Conservation (phyloP, 352 stramenopile species). For the Globisporangium spiculum region DNA sequence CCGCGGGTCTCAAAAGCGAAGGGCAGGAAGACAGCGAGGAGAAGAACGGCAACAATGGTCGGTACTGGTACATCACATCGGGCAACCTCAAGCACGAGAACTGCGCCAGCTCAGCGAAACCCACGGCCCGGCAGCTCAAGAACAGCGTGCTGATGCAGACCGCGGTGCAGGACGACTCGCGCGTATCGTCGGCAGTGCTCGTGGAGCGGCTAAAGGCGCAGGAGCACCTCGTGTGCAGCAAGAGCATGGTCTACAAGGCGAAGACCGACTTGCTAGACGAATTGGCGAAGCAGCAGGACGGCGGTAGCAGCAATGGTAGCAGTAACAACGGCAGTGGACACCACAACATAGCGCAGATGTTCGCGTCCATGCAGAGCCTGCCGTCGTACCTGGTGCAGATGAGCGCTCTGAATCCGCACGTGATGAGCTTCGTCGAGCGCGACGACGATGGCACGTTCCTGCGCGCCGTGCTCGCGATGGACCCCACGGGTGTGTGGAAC, state of each 20-base stretch:
- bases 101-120: constrained; percentile 39
- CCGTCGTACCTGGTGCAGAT: constrained; percentile 44
- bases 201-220: constrained; percentile 32
- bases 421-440: constrained; percentile 32
- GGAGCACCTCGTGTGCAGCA: constrained; percentile 37
- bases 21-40: background rate
- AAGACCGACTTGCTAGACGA: constrained; percentile 51
- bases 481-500: constrained; percentile 39
- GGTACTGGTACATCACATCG: constrained; percentile 57
- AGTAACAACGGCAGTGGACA: background rate
- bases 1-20: constrained; percentile 5
- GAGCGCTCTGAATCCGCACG: constrained; percentile 31
- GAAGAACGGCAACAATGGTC: background rate
- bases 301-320: background rate
- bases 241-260: constrained; percentile 58
- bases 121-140: constrained; percentile 43
- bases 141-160: constrained; percentile 34
- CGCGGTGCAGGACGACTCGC: constrained; percentile 39
- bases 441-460: constrained; percentile 23
- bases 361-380: constrained; percentile 29
- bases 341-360: background rate
- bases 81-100: constrained; percentile 34
- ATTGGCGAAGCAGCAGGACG: constrained; percentile 22
- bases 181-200: constrained; percentile 37
- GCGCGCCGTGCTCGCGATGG: constrained; percentile 37